Evolutionary conservation across 2,329 filamentous ascomycete genomes (phyloP), one percentile per base, ranked within the genome.

Genomic region (Fusarium nygamai): DNA sequence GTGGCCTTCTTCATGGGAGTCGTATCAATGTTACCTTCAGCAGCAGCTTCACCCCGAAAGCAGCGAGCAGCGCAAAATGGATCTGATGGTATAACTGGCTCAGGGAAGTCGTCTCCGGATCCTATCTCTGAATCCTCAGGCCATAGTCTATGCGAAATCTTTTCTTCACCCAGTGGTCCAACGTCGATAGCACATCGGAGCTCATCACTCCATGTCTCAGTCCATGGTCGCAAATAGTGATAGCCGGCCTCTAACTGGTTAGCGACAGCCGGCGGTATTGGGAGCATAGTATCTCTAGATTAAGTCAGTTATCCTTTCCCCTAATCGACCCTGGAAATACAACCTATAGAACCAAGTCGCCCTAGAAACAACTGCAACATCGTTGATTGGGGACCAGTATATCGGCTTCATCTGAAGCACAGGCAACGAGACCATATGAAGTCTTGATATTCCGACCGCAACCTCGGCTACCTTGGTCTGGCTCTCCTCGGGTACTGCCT

Each of bases 271-370:
- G 94, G 90, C 72, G 97, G 94, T 11, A 99, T 90, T 0, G 96
- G 96, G 67, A 94, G 86, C 95, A 98, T 98, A 2, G 93, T 96
- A 79, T 98, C 95, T 71, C 88, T 87, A 56, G 1, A 8, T 12
- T 9, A n/a, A 36, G 65, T 80, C 54, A 81, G 76, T 27, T 27
- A 56, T n/a, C 20, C 33, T 14, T 29, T 24, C 34, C 22, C n/a
- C 12, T 11, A 11, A 10, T n/a, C 36, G 34, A 14, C 8, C 8
- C 22, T 22, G 17, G 33, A 29, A 41, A 16, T 6, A 71, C 66
- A 79, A 88, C 84, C 93, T 93, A 83, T 98, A 98, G 81, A 99
- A 99, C 96, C 96, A 99, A 1, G 96, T 98, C 2, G 93, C 95
- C 74, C 96, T 89, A 65, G 93, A 88, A 4, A 98, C 95, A 41